Conservation (phyloP, 768 basidiomycete species). For the Trichaptum fuscoviolaceum region DNA sequence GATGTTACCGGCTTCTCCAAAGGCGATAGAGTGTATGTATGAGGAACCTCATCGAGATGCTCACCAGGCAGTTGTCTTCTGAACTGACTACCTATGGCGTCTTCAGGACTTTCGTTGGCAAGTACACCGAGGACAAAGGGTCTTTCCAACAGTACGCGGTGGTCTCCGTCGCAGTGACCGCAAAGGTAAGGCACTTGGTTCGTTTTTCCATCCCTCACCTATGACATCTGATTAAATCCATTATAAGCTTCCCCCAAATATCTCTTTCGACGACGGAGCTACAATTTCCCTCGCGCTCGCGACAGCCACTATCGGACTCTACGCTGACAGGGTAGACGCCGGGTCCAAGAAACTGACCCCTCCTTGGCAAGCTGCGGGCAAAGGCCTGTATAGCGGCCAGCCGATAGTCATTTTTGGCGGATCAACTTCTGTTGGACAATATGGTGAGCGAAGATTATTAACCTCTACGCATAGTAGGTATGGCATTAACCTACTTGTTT, state of each 20-base stretch:
- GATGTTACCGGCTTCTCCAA: conserved; percentile 43
- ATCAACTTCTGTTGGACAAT: conserved; percentile 32
- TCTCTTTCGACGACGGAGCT: conserved; percentile 34
- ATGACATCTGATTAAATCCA: not conserved
- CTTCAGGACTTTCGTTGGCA: conserved; percentile 6
- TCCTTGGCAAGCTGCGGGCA: conserved; percentile 29
- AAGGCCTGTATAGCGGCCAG: conserved; percentile 26
- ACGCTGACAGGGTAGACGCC: conserved; percentile 19
- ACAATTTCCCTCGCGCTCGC: conserved; percentile 29
- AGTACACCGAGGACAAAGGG: conserved; percentile 3
- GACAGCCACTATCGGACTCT: conserved; percentile 30
- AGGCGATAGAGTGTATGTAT: conserved; percentile 49
- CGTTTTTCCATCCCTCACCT: not conserved
- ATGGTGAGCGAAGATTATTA: conserved; percentile 27
- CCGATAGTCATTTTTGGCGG: conserved; percentile 34
- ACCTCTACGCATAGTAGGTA: not conserved
- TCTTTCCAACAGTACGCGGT: conserved; percentile 14
- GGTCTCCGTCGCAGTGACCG: conserved; percentile 12
- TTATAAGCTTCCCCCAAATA: conserved; percentile 29
- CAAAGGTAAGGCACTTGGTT: conserved; percentile 7
- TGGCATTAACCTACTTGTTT: not conserved
- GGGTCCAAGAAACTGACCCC: conserved; percentile 19
- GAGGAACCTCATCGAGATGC: conserved; percentile 17
- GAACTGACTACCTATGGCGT: conserved; percentile 13
- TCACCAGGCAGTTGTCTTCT: conserved; percentile 15